phyloP scores from a whole-genome alignment of 768 basidiomycete genomes.

The Galerina marginata region DNA sequence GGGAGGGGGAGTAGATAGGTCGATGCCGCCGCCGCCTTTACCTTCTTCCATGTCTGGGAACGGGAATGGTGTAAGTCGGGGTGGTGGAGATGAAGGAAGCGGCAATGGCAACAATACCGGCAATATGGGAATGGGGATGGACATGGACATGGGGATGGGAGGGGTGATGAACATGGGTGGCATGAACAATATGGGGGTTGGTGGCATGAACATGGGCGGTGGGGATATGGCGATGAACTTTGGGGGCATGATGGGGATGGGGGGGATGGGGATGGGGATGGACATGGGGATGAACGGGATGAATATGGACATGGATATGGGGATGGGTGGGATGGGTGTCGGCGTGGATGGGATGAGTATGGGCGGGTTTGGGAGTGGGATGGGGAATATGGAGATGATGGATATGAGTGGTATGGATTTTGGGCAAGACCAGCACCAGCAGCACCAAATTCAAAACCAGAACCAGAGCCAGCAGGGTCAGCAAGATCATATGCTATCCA shows the following conservation, averaged over 20 bases:
- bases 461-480: slow-evolving; percentile 9
- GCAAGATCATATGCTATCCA: slow-evolving; percentile 2
- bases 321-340: slow-evolving; percentile 1
- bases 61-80: not conserved
- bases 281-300: not conserved
- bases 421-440: slow-evolving; percentile 14
- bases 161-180: slow-evolving; percentile 4
- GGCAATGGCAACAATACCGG: not conserved
- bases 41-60: slow-evolving; percentile 22
- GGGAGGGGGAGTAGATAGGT: slow-evolving; percentile 22
- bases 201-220: not conserved
- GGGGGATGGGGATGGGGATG: not conserved
- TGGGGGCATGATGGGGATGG: not conserved
- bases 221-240: no score
- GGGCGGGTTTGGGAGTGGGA: not conserved
- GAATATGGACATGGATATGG: slow-evolving; percentile 1
- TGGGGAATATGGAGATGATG: slow-evolving; percentile 4
- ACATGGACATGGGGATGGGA: slow-evolving; percentile 1
- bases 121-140: not conserved
- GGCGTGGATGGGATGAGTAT: slow-evolving; percentile 3
- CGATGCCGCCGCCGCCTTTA: slow-evolving; percentile 86
- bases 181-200: not conserved
- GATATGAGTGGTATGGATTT: slow-evolving; percentile 16
- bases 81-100: not conserved
- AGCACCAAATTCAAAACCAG: slow-evolving; percentile 9